These are phyloP conservation scores for Pseudogymnoascus pannorum DNA, from an alignment of 2,329 filamentous ascomycete species.

Conservation along the genomic window DNA sequence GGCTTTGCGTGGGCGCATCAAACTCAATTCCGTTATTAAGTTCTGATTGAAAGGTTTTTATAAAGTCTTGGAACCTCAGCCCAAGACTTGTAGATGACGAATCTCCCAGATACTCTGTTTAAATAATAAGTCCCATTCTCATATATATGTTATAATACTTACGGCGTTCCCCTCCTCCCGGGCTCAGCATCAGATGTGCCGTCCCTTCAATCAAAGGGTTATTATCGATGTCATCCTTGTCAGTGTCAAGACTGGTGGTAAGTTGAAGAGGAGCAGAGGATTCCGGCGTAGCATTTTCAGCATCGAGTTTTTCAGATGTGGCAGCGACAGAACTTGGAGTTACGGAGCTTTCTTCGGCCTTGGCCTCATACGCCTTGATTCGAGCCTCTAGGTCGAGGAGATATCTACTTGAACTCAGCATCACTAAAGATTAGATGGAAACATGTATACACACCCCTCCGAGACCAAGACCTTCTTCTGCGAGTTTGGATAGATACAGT, in stretches of 20 bases:
- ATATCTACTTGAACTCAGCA: constrained; percentile 16
- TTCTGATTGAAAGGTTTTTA: constrained; percentile 16
- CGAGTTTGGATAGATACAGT: constrained; percentile 19
- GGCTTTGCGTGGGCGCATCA: constrained; percentile 9
- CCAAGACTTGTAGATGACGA: constrained; percentile 23
- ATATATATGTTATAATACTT: neutral
- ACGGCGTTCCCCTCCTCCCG: constrained; percentile 10
- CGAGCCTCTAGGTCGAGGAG: constrained; percentile 18
- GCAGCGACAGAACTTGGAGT: neutral
- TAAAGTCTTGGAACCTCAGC: constrained; percentile 21
- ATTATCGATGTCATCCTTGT: constrained; percentile 12
- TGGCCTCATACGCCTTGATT: constrained; percentile 17
- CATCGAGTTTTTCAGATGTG: neutral
- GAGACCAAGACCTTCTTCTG: constrained; percentile 19
- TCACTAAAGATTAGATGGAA: neutral
- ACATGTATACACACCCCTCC: constrained; percentile 15
- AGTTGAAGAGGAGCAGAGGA: neutral
- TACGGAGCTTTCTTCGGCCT: constrained; percentile 6
- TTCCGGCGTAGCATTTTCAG: neutral
- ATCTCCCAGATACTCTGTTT: constrained; percentile 22
- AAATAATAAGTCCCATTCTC: constrained; percentile 4
- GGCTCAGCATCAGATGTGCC: constrained; percentile 11
- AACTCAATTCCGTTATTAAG: constrained; percentile 9
- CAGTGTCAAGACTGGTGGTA: neutral
- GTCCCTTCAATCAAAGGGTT: constrained; percentile 13